Evolutionary conservation across 2,329 filamentous ascomycete genomes (phyloP), one percentile per base, ranked within the genome.

Genomic region (Xenosphaeropsis pyriputrescens): DNA sequence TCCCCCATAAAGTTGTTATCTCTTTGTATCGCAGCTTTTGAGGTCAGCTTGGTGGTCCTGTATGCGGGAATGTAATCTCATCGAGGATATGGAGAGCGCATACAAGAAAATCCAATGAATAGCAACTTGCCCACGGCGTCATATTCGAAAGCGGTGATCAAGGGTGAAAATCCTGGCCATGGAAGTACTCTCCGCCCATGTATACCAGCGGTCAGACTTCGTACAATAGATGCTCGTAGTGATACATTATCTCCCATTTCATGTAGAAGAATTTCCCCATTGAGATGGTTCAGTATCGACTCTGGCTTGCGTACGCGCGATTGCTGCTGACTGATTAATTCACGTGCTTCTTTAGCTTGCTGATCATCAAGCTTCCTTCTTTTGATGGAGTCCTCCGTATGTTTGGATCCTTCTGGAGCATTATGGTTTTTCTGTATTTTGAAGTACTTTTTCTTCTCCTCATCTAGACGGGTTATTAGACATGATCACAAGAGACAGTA

Each of bases 381-480:
- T 55, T 72, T 77, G 39, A 79, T 69, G 6, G 65, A 64, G 34
- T 70, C 61, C n/a, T 63, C 57, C 7, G 75, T 73, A 59, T 75
- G 80, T 13, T 63, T 56, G 0, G 68, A 61, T 6, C 54, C 56
- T 2, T 59, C 44, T 0, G 72, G 65, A 1, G 72, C 71, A 13
- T 63, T 64, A 43, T 65, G 59, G 38, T 58, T 62, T 17, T 58
- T 48, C 50, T 79, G 71, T 36, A 83, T 69, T 47, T 73, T 77
- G 56, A 82, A 84, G 50, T 82, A 84, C 45, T 72, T 78, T 29
- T 67, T 67, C 53, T 73, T 80, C 32, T 26, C 22, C 22, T 26
- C 22, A 11, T 26, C 22, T 26, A 9, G 5, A 26, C 22, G 12
- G 12, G 7, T 26, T 6, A 9, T 26, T 26, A 26, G 22, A 26